Conservation (phyloP, 805 yeast genomes). For the Suhomyces vadensis region DNA sequence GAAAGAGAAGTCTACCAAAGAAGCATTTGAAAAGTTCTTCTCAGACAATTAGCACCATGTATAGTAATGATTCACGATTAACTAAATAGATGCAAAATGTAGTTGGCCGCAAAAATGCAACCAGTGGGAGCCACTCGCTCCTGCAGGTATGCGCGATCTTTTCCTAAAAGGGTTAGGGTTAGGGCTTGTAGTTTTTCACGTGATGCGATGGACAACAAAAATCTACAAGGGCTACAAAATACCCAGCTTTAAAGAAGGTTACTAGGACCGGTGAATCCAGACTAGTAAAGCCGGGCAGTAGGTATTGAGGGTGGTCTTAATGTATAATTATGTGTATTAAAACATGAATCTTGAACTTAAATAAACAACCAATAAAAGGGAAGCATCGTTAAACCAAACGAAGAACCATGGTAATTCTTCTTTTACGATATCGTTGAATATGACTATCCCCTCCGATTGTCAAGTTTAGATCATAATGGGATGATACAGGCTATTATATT, state of each 20-base stretch:
- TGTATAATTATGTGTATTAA: conserved; percentile 13
- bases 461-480: neutral
- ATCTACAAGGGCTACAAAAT: neutral
- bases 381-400: no score
- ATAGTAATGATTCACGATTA: conserved; percentile 1
- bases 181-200: conserved; percentile 7
- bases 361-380: conserved; percentile 2
- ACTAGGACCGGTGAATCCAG: no score
- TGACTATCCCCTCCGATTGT: no score
- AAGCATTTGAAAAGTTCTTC: conserved; percentile 20
- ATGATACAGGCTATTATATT: conserved; percentile 7
- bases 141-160: neutral
- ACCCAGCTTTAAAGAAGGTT: no score
- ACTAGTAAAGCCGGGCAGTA: no score
- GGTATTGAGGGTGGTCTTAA: neutral
- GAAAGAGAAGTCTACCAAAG: conserved; percentile 18
- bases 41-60: neutral
- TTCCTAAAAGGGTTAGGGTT: conserved; percentile 13
- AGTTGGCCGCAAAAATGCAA: neutral
- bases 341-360: conserved; percentile 9
- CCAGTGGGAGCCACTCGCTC: neutral
- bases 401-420: conserved; percentile 1
- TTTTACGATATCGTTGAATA: neutral
- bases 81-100: no score
- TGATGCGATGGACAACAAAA: neutral